Evolutionary conservation across 108 stramenopile genomes (phyloP), one percentile per base, ranked within the genome.

Genomic region (Stephanodiscus triporus): DNA sequence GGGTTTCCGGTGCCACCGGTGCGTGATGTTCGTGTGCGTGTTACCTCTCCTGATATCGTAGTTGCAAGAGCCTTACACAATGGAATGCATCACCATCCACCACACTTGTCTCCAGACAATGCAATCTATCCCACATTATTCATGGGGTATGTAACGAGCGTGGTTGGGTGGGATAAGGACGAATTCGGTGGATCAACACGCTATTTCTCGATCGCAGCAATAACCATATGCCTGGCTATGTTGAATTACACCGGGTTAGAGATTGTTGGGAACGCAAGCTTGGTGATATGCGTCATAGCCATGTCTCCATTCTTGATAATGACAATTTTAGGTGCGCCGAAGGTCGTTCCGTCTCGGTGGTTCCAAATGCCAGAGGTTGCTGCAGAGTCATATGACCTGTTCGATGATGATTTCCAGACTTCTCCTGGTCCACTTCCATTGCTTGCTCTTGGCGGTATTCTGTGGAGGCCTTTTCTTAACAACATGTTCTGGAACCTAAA

Each of bases 401-500:
- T 82, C 66, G 90, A 84, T 59, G 86, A 83, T 67, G 85, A 79
- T 20, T 72, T 73, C 9, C 63, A 68, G 34, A 81, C 59, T 1
- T 66, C 73, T 30, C 68, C 81, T 27, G 87, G 88, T 26, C 62
- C 75, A 14, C 20, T 75, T 19, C 72, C 84, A 23, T 67, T 85
- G 26, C 65, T 89, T 24, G 63, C 65, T 29, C 30, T 80, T 2
- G 87, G 78, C n/a, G 95, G 91, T 22, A 85, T 98, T 63, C 24
- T 91, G 4, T 97, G 96, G 96, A 62, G 94, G 51, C 89, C 93
- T 1, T 95, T 85, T 45, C 75, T 98, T 50, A 98, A 98, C 80
- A 95, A 97, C 70, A 69, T 98, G 38, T 98, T 96, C 65, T 98
- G 98, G 98, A 96, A 98, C 70, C 76, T 96, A 20, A 98, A 97